These are phyloP conservation scores for Silene conica DNA, from an alignment of 148 eudicot genomes.

Conservation along the genomic window DNA sequence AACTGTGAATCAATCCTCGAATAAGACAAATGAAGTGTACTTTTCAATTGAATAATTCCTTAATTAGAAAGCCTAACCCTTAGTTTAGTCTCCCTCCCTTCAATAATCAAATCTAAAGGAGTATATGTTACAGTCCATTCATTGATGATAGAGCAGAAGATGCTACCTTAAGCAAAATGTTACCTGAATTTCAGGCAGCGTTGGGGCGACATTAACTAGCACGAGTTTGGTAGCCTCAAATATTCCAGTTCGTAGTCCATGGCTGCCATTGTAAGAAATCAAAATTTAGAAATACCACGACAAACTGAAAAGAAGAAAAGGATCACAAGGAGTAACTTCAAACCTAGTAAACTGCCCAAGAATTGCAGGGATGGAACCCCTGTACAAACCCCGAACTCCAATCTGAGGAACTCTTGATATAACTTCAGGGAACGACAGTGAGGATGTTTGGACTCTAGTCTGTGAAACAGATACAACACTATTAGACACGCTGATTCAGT, in stretches of 20 bases:
- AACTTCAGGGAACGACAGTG: constrained; percentile 74
- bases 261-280: constrained; percentile 45
- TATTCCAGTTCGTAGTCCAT: constrained; percentile 92
- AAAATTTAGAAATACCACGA: constrained; percentile 10
- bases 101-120: no score
- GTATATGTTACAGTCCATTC: no score
- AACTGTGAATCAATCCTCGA: no score
- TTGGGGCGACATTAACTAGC: constrained; percentile 72
- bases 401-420: constrained; percentile 76
- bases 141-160: background rate
- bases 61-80: no score
- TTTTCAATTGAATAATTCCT: no score
- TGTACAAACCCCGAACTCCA: constrained; percentile 73
- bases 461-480: constrained; percentile 30
- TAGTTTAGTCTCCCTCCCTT: no score
- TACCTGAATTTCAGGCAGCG: constrained; percentile 84
- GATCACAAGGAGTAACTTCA: constrained; percentile 1
- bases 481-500: constrained; percentile 13
- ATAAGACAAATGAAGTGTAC: no score
- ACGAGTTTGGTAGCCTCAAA: constrained; percentile 83
- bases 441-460: constrained; percentile 94
- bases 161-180: constrained; percentile 8
- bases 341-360: constrained; percentile 96
- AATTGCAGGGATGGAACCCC: constrained; percentile 90
- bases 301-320: background rate